phyloP scores from a whole-genome alignment of 2,329 filamentous ascomycete species.

The Colletotrichum shisoi region DNA sequence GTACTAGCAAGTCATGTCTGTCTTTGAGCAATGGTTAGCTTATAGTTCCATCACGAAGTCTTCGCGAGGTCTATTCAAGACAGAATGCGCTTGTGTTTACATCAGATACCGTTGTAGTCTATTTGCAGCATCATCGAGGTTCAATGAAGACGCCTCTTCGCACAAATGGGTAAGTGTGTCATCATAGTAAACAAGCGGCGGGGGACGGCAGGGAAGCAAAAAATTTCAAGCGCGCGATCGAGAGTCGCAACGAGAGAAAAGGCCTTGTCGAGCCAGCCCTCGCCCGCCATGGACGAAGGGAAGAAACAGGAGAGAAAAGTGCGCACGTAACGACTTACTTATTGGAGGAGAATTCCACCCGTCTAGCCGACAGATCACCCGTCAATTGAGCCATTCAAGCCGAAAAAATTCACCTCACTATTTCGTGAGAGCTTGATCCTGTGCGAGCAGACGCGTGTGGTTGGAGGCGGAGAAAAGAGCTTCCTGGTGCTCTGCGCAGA shows the following conservation, averaged over 20 bases:
- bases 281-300: constrained; percentile 23
- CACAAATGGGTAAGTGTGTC: constrained; percentile 62
- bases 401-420: constrained; percentile 32
- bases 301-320: constrained; percentile 11
- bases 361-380: constrained; percentile 38
- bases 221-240: background rate
- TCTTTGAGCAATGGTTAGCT: constrained; percentile 46
- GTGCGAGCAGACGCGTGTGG: constrained; percentile 36
- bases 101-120: constrained; percentile 99
- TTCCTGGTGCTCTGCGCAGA: constrained; percentile 14
- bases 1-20: constrained; percentile 57
- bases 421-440: constrained; percentile 27
- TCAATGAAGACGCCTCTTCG: constrained; percentile 68
- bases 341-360: constrained; percentile 40
- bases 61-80: background rate
- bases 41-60: constrained; percentile 1
- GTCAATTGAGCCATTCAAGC: constrained; percentile 41
- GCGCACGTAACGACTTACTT: constrained; percentile 40
- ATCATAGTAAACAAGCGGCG: constrained; percentile 58
- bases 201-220: constrained; percentile 40
- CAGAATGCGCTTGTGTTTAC: constrained; percentile 44
- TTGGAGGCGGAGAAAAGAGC: constrained; percentile 12
- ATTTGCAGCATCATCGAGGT: constrained; percentile 69
- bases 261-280: background rate
- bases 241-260: constrained; percentile 9